These are phyloP conservation scores for Lactifluus pinguis DNA, from an alignment of 768 basidiomycete species.

Conservation along the genomic window DNA sequence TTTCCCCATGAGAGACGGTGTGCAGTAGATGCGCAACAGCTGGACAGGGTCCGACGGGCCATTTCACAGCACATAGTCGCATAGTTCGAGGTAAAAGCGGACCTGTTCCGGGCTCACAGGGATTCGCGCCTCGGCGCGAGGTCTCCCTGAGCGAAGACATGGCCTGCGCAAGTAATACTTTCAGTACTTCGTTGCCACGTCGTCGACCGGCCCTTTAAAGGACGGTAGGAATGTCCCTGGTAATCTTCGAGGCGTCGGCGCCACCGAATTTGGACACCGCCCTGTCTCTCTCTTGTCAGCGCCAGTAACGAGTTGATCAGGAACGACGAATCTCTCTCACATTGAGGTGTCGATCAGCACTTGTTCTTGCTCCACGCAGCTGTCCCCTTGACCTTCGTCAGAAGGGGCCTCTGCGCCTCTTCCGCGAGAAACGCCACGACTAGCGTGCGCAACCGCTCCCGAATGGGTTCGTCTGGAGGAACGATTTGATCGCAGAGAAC, in stretches of 20 bases:
- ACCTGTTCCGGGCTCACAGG: slow-evolving; percentile 27
- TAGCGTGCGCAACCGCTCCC: no score
- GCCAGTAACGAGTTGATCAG: no score
- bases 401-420: slow-evolving; percentile 40
- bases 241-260: slow-evolving; percentile 31
- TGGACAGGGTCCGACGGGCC: slow-evolving; percentile 34
- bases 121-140: slow-evolving; percentile 24
- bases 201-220: slow-evolving; percentile 29
- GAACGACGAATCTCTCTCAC: no score
- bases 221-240: slow-evolving; percentile 46
- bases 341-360: slow-evolving; percentile 31
- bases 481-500: no score
- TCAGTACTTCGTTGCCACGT: slow-evolving; percentile 34
- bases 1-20: no score
- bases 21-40: slow-evolving; percentile 47
- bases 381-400: slow-evolving; percentile 12
- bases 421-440: slow-evolving; percentile 19
- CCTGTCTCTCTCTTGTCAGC: slow-evolving; percentile 25
- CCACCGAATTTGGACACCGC: slow-evolving; percentile 37
- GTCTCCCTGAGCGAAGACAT: slow-evolving; percentile 24
- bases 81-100: slow-evolving; percentile 42
- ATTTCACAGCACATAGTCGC: slow-evolving; percentile 37
- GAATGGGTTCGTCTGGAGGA: slow-evolving; percentile 27
- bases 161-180: slow-evolving; percentile 33
- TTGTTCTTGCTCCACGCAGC: slow-evolving; percentile 37